A percentile compares a stretch with the other conserved stretches of the same genome.
Conservation (phyloP, 1,139 yeast genomes). For the Protomyces macrosporus region DNA sequence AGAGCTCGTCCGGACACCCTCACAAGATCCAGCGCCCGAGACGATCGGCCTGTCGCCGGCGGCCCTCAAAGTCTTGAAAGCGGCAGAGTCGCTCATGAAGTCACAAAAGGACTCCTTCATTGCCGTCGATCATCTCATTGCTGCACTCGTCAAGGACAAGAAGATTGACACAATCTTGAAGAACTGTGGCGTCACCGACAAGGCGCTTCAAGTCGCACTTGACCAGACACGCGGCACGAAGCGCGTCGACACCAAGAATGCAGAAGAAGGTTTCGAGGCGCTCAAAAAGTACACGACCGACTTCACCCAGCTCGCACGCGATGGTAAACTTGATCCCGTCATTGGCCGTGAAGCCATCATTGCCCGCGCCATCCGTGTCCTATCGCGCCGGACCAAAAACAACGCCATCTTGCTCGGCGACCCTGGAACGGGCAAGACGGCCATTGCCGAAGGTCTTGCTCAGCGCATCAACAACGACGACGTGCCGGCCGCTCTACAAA, state of each 20-base stretch:
- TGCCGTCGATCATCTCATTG: conserved; percentile 88
- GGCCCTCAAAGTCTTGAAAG: conserved; percentile 61
- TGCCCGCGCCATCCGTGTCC: conserved; percentile 84
- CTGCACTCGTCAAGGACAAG: conserved; percentile 76
- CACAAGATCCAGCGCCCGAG: conserved; percentile 81
- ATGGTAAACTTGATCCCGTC: conserved; percentile 95
- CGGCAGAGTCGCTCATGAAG: conserved; percentile 67
- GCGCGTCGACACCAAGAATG: conserved; percentile 86
- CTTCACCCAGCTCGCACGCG: conserved; percentile 85
- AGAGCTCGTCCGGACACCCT: conserved; percentile 75
- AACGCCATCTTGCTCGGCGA: conserved; percentile 97
- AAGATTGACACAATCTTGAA: conserved; percentile 68
- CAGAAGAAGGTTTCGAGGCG: conserved; percentile 82
- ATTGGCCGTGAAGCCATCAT: conserved; percentile 99
- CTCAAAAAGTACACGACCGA: conserved; percentile 85
- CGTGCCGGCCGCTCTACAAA: conserved; percentile 80
- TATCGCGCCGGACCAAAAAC: conserved; percentile 92
- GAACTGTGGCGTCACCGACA: conserved; percentile 63
- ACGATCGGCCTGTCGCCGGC: conserved; percentile 66
- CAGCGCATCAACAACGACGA: conserved; percentile 94
- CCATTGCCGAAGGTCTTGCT: conserved; percentile 97
- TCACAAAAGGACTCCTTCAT: conserved; percentile 87
- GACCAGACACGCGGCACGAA: conserved; percentile 81
- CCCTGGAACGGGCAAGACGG: conserved; percentile 99
- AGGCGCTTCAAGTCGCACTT: conserved; percentile 74